A percentile compares a stretch with the other conserved stretches of the same genome.
Conservation (phyloP, 257 asterid species). For the Cynanchum wilfordii region DNA sequence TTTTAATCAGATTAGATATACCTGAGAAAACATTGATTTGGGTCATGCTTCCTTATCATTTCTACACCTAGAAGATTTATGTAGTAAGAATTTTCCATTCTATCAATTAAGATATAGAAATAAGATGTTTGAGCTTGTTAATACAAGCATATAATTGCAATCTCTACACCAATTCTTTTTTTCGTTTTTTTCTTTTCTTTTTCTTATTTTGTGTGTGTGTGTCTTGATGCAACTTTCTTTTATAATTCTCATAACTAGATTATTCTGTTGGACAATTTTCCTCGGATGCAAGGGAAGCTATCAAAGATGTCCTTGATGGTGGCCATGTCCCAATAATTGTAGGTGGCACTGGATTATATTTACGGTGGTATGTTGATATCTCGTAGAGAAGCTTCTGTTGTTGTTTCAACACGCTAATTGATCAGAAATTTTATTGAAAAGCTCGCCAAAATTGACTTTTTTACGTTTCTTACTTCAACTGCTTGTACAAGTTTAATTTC, state of each 20-base stretch:
- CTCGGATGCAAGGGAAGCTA: conserved; percentile 76
- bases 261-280: conserved; percentile 89
- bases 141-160: background rate
- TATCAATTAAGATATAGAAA: background rate
- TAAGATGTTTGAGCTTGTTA: background rate
- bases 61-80: background rate
- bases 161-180: background rate
- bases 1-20: conserved; percentile 4
- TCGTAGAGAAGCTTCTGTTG: conserved; percentile 7
- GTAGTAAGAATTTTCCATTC: background rate
- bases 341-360: conserved; percentile 94
- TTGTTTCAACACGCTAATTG: background rate
- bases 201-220: no score
- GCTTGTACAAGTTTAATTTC: background rate
- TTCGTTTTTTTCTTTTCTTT: no score
- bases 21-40: background rate
- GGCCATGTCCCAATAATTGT: conserved; percentile 80
- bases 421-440: background rate
- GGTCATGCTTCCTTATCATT: background rate
- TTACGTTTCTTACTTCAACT: background rate
- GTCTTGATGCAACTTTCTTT: background rate
- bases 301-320: conserved; percentile 58
- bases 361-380: conserved; percentile 69
- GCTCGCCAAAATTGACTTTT: background rate
- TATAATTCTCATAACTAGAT: conserved; percentile 39